Evolutionary conservation across 129 eudicot genomes (phyloP), one percentile per base, ranked within the genome.

Genomic region (Arctium minus): DNA sequence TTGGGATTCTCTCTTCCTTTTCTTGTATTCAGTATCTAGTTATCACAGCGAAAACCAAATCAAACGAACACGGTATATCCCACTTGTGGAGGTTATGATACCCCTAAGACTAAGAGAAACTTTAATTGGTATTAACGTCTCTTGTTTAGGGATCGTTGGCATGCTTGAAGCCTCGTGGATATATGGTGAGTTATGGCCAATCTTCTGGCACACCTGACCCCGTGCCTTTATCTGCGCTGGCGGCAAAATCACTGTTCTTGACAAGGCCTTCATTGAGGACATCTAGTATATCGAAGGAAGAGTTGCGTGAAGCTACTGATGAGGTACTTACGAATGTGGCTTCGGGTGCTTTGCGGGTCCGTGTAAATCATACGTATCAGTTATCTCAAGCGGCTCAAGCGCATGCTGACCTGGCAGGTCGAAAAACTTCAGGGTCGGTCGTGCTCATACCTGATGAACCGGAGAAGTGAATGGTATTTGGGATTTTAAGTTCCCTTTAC

Each of bases 341-440:
- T 17, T 79, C 86, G 1, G 96, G 97, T 70, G 85, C 87, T 27
- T 78, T 93, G 56, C 75, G 80, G 71, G 91, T 91, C 13, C 93
- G 91, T 15, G 93, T 93, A 56, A 93, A 93, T 82, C 97, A 91
- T 72, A 89, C 87, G 3, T 93, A 91, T 71, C 90, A 88, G 5
- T 77, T 93, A 35, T 93, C 97, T 13, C 86, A 91, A 82, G 93
- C 92, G 30, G 90, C 91, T 48, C 94, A 89, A 86, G 92, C 93
- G 1, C 93, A 91, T 81, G 89, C 92, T 68, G 96, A 91, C 86
- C 89, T 93, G 76, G 93, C 92, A 72, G 85, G 64, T 39, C 85
- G 96, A 31, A 92, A 85, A 83, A 93, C 96, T 31, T 86, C 92
- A 13, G 94, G 97, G n/a, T 93, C 94, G 10, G 74, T 91, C 15